Percentiles rank a stretch among this genome's conserved stretches.
phyloP scores from a whole-genome alignment of 1,284 basidiomycete species.

The Grifola frondosa region DNA sequence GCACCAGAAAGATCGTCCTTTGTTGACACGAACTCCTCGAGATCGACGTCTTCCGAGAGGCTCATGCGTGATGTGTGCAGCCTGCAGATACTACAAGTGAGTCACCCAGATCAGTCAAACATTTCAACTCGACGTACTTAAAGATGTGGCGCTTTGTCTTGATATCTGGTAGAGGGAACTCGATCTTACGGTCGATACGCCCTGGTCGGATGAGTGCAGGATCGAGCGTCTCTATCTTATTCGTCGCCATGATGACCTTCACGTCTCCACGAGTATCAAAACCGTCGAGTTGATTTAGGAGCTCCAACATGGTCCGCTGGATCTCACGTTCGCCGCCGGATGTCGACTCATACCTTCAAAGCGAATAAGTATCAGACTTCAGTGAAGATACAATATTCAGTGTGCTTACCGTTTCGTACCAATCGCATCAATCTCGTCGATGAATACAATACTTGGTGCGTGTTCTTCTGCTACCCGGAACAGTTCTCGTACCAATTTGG shows the following conservation, averaged over 20 bases:
- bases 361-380: slow-evolving; percentile 10
- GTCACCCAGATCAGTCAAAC: background rate
- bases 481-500: slow-evolving; percentile 95
- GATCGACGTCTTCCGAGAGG: slow-evolving; percentile 86
- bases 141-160: slow-evolving; percentile 99
- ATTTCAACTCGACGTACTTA: slow-evolving; percentile 49
- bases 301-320: slow-evolving; percentile 98
- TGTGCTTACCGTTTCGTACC: slow-evolving; percentile 89
- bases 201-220: slow-evolving; percentile 97
- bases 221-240: slow-evolving; percentile 93
- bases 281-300: slow-evolving; percentile 97
- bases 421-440: slow-evolving; percentile 98
- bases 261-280: slow-evolving; percentile 99
- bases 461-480: slow-evolving; percentile 98
- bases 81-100: slow-evolving; percentile 35
- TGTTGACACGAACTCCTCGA: slow-evolving; percentile 94
- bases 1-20: slow-evolving; percentile 98
- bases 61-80: slow-evolving; percentile 98
- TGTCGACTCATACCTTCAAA: slow-evolving; percentile 84
- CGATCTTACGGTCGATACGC: slow-evolving; percentile 98
- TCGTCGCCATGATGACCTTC: slow-evolving; percentile 95
- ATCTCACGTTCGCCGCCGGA: slow-evolving; percentile 99
- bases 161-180: slow-evolving; percentile 91
- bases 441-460: slow-evolving; percentile 98
- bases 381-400: slow-evolving; percentile 1